Percentiles rank a stretch among this genome's conserved stretches.
Evolutionary conservation across 2,329 filamentous ascomycete species (phyloP).

Genomic region (Zymoseptoria tritici): DNA sequence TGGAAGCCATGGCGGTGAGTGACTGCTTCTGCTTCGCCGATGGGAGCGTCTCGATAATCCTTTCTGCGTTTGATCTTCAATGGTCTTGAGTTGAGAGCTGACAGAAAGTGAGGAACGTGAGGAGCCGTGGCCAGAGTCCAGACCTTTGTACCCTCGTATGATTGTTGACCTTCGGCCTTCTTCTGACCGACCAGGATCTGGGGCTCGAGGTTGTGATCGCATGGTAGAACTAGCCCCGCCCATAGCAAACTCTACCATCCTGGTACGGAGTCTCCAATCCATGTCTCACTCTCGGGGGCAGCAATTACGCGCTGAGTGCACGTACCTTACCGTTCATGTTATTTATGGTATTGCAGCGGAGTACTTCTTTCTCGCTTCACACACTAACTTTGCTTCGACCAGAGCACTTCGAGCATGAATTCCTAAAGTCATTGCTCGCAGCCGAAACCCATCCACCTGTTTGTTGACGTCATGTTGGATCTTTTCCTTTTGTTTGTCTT

Average conservation of each 20-base stretch:
- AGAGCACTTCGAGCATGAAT: not conserved
- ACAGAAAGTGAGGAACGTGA: not conserved
- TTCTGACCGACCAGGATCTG: not conserved
- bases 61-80: not conserved
- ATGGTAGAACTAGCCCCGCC: not conserved
- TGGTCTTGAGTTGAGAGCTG: not conserved
- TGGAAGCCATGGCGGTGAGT: slow-evolving; percentile 5
- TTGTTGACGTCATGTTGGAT: not conserved
- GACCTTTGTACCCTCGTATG: not conserved
- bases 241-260: not conserved
- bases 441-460: not conserved
- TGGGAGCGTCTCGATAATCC: too few species aligned
- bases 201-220: not conserved
- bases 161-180: not conserved
- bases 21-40: not conserved
- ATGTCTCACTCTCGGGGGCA: not conserved
- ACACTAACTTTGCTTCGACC: not conserved
- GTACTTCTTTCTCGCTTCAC: not conserved
- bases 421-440: too few species aligned
- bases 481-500: not conserved
- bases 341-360: not conserved
- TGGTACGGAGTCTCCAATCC: not conserved
- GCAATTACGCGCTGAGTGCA: not conserved
- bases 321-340: not conserved
- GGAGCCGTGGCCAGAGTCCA: not conserved